These are phyloP conservation scores for Aphanomyces stellatus DNA, from an alignment of 352 stramenopile species.

Conservation along the genomic window DNA sequence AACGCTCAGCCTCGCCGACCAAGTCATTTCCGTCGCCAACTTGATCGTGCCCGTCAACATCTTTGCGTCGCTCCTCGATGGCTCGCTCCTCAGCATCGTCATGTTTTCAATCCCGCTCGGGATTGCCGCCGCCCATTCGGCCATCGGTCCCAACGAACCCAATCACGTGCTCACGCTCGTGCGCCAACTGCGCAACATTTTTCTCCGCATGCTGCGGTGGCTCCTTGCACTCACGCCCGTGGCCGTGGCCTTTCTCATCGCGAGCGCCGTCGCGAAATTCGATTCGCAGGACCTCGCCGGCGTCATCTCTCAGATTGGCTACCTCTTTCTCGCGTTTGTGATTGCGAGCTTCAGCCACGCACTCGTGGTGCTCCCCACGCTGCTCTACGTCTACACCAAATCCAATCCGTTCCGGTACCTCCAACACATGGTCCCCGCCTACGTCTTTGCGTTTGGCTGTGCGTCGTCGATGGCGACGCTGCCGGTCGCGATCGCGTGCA, in stretches of 20 bases:
- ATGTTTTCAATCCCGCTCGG: constrained; percentile 62
- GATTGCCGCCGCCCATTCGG: background rate
- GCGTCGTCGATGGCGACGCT: constrained; percentile 75
- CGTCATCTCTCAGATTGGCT: background rate
- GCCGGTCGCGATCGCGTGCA: constrained; percentile 22
- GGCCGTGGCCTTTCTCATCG: constrained; percentile 20
- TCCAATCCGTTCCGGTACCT: constrained; percentile 63
- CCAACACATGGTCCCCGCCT: constrained; percentile 52
- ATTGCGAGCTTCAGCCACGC: background rate
- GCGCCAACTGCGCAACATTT: constrained; percentile 28
- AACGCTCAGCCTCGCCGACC: constrained; percentile 39
- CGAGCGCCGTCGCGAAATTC: background rate
- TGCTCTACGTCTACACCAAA: constrained; percentile 45
- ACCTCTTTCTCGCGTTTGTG: constrained; percentile 16
- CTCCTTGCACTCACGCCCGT: constrained; percentile 34
- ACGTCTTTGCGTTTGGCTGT: constrained; percentile 70
- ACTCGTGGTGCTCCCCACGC: constrained; percentile 41
- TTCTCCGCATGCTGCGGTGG: constrained; percentile 34
- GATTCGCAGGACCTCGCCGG: background rate
- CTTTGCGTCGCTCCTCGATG: constrained; percentile 33
- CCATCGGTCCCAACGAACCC: background rate
- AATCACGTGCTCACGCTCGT: constrained; percentile 24
- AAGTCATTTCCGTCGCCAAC: constrained; percentile 46
- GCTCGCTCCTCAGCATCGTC: constrained; percentile 51
- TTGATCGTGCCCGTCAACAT: constrained; percentile 62